These are phyloP conservation scores for Galium porrigens DNA, from an alignment of 305 asterid species.

Conservation along the genomic window DNA sequence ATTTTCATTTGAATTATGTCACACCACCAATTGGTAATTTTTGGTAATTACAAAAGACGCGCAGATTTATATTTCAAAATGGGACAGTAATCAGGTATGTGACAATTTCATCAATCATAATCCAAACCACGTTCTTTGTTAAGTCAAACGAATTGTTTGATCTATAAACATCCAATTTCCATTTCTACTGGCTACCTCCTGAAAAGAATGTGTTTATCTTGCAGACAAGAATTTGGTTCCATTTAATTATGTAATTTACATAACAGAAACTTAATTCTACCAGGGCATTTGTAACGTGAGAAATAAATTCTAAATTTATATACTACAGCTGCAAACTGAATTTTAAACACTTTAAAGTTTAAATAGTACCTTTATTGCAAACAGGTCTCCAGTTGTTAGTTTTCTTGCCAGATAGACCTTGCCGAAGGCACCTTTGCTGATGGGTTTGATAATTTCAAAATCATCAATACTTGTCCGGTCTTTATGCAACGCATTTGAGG, in stretches of 20 bases:
- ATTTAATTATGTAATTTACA: neutral
- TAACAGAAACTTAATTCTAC: neutral
- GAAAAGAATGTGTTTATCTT: neutral
- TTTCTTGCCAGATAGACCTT: constrained; percentile 82
- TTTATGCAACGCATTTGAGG: constrained; percentile 52
- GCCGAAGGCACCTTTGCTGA: constrained; percentile 94
- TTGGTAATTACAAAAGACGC: neutral
- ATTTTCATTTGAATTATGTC: neutral
- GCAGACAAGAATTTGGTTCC: neutral
- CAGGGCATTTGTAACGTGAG: neutral
- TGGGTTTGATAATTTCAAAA: constrained; percentile 76
- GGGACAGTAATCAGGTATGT: neutral
- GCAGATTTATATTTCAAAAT: neutral
- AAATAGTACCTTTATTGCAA: constrained; percentile 67
- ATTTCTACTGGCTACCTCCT: neutral
- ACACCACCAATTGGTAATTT: neutral
- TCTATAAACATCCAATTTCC: neutral
- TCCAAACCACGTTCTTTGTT: neutral
- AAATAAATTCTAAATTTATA: neutral
- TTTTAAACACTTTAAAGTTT: neutral
- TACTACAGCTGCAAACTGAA: neutral
- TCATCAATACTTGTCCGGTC: constrained; percentile 78
- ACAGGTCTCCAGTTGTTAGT: constrained; percentile 81
- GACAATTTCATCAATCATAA: neutral
- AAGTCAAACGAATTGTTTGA: neutral